Conservation (phyloP, 257 asterid genomes). For the Osmanthus fragrans region DNA sequence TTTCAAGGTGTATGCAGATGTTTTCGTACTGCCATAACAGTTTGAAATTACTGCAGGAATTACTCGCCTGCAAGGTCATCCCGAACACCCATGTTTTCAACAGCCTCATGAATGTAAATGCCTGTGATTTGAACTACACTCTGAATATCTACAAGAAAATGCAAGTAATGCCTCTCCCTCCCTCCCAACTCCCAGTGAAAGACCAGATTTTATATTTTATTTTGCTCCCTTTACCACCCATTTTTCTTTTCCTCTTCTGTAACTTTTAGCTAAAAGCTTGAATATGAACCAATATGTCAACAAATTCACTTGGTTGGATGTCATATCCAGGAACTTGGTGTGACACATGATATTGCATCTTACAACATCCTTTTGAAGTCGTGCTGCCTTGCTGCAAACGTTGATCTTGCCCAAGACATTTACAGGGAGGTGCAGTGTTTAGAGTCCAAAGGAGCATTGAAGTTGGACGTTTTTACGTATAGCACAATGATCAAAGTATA, state of each 20-base stretch:
- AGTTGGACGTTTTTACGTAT: constrained; percentile 89
- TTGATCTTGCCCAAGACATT: constrained; percentile 78
- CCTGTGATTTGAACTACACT: constrained; percentile 76
- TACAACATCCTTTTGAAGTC: constrained; percentile 88
- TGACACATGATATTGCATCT: constrained; percentile 67
- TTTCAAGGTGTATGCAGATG: constrained; percentile 12
- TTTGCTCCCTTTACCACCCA: constrained; percentile 6
- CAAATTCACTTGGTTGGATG: constrained; percentile 28
- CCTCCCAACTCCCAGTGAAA: background rate
- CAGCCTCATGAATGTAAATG: constrained; percentile 95
- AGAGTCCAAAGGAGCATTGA: constrained; percentile 64
- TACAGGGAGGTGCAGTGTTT: constrained; percentile 56
- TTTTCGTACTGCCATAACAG: constrained; percentile 25
- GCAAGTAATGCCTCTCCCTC: constrained; percentile 56
- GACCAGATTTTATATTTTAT: constrained; percentile 12
- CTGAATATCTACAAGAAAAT: constrained; percentile 64
- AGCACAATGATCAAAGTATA: constrained; percentile 89
- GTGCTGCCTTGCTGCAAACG: constrained; percentile 75
- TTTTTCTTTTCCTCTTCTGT: constrained; percentile 14
- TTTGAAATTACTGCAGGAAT: constrained; percentile 56
- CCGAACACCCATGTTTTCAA: constrained; percentile 79
- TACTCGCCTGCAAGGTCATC: constrained; percentile 52
- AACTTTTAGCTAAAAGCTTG: background rate
- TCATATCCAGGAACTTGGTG: constrained; percentile 63
- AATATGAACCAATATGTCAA: constrained; percentile 20